These are phyloP conservation scores for Tylopilus balloui DNA, from an alignment of 768 basidiomycete genomes.

Conservation along the genomic window DNA sequence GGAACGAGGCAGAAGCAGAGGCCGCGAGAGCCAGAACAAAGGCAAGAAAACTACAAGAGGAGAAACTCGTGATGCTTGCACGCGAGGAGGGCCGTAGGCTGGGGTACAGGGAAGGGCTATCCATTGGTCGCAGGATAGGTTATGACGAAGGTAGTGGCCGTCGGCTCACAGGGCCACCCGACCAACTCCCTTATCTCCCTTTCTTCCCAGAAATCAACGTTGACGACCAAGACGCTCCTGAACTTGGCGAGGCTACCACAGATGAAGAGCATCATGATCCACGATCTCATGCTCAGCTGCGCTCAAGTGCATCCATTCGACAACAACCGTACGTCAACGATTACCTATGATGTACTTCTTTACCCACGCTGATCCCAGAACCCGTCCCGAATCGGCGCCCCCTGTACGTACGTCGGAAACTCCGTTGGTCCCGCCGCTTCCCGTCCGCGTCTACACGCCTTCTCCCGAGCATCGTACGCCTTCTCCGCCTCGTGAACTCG, in stretches of 20 bases:
- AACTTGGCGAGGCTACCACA: slow-evolving; percentile 8
- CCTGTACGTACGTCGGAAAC: slow-evolving; percentile 24
- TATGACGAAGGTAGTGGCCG: slow-evolving; percentile 27
- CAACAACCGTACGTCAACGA: slow-evolving; percentile 23
- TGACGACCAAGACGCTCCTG: slow-evolving; percentile 13
- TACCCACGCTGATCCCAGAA: slow-evolving; percentile 18
- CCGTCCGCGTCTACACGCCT: slow-evolving; percentile 16
- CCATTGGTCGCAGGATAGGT: slow-evolving; percentile 29
- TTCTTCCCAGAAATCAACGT: slow-evolving; percentile 12
- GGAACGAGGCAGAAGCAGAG: slow-evolving; percentile 43
- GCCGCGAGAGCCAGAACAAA: slow-evolving; percentile 43
- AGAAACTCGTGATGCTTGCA: slow-evolving; percentile 38
- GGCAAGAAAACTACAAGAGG: slow-evolving; percentile 41
- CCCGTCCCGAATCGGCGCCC: slow-evolving; percentile 26
- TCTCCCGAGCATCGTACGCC: slow-evolving; percentile 17
- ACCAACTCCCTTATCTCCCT: slow-evolving; percentile 11
- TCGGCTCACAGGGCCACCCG: slow-evolving; percentile 6
- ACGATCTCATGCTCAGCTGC: slow-evolving; percentile 12
- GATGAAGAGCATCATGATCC: slow-evolving; percentile 24
- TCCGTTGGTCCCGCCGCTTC: slow-evolving; percentile 15
- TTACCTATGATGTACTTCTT: not conserved
- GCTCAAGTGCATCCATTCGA: slow-evolving; percentile 16
- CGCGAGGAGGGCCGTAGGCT: slow-evolving; percentile 40
- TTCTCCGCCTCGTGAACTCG: slow-evolving; percentile 4
- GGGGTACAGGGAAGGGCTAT: slow-evolving; percentile 42